A percentile compares a stretch with the other conserved stretches of the same genome.
phyloP scores from a whole-genome alignment of 805 yeast genomes.

The Zygoascus flipseniorum region DNA sequence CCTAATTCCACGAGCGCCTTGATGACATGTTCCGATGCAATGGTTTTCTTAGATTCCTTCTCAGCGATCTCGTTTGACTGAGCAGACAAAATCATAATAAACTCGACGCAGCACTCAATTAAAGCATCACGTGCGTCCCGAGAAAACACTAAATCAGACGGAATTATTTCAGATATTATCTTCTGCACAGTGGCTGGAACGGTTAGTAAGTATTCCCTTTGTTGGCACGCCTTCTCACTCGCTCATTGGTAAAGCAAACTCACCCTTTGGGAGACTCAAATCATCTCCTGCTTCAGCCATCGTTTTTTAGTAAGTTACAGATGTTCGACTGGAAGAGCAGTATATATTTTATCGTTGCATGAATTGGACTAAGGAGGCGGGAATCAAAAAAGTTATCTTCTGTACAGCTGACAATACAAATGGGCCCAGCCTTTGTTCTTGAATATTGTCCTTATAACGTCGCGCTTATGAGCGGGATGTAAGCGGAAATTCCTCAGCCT shows the following conservation, averaged over 20 bases:
- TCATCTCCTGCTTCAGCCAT: conserved; percentile 25
- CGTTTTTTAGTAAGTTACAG: neutral
- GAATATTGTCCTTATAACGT: too few relatives aligned
- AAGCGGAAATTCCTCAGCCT: neutral
- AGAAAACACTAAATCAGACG: conserved; percentile 78
- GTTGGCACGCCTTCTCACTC: neutral
- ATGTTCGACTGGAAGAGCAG: too few relatives aligned
- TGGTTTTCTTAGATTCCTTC: conserved; percentile 90
- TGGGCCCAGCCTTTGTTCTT: too few relatives aligned
- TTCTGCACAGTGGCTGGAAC: conserved; percentile 86
- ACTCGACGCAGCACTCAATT: conserved; percentile 93
- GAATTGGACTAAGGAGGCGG: too few relatives aligned
- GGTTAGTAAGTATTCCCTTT: neutral
- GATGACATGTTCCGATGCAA: conserved; percentile 91
- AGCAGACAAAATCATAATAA: conserved; percentile 87
- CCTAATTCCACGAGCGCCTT: conserved; percentile 84
- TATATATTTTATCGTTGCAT: too few relatives aligned
- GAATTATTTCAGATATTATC: conserved; percentile 81
- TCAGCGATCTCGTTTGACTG: conserved; percentile 96
- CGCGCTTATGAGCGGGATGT: too few relatives aligned
- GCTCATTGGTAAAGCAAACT: neutral
- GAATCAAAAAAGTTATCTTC: too few relatives aligned
- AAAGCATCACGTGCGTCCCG: conserved; percentile 92
- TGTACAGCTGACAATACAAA: too few relatives aligned
- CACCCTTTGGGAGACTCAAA: conserved; percentile 26